Base-by-base conservation (phyloP, 495 filamentous ascomycete species). In the Sabuloglossum arenarium region DNA sequence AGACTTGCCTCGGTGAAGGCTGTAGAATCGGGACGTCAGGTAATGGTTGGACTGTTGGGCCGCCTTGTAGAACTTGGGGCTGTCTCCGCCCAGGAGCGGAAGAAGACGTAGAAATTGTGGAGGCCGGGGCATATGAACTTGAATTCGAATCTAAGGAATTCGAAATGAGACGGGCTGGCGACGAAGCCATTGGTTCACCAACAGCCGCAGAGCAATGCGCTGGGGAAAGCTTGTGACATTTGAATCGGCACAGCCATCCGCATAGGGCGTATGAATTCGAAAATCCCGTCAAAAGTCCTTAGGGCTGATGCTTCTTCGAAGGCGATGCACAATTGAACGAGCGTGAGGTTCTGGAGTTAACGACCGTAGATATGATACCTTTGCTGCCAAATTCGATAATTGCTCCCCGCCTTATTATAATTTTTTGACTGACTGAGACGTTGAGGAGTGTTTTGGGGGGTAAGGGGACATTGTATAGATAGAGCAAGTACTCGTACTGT, bases 11-110 rank as follows among this genome's bases (percentile, higher is more conserved):
- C 19, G 43, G 51, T 47, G 60, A 31, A 9, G 31, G 47, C 59
- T 60, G 42, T 61, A 60, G 28, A 43, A 59, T 56, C 4, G 67
- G 66, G n/a, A 67, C 66, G 25, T 63, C 65, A 46, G 62, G 64
- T 3, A 63, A 62, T 58, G 63, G 61, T 19, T 61, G 27, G 8
- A 11, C 61, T 50, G 61, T 46, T 24, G 63, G 60, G 28, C 61
- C 58, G 0, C 50, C 39, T 21, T 43, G 39, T 21, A 19, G 4
- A 1, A 4, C 21, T 3, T 43, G 16, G 19, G 39, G 4, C 19
- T 43, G 39, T 21, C 19, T 4, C 39, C 39, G 11, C 11, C 4
- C 11, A 11, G 30, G 39, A 16, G 16, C 5, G 10, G 32, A 31
- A 8, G 52, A 23, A 42, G 53, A n/a, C 39, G 53, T 39, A 23